Base-by-base conservation (phyloP, 441 rosid species). In the Macaranga tanarius region DNA sequence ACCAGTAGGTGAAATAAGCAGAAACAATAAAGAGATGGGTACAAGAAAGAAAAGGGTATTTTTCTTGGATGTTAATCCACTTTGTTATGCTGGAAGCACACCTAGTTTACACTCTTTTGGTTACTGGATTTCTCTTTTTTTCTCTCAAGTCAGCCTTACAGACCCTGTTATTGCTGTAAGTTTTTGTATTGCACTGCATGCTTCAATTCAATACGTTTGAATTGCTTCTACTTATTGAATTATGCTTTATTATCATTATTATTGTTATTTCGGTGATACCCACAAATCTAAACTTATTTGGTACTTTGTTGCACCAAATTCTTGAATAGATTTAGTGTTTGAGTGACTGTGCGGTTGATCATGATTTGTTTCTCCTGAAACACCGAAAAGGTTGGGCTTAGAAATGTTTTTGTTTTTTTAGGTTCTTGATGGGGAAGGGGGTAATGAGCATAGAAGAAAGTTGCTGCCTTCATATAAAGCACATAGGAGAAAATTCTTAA, bases 141-240 rank as follows among this genome's bases (percentile, higher is more conserved):
- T 93, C 80, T 80, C 87, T 67, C 89, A 84, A 84, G 97, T 94
- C 79, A 87, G 88, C 87, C 88, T 79, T 67, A 76, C 54, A 13
- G 97, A 90, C 81, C 97, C 97, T 62, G 91, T 94, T 57, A 86
- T 94, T 68, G 96, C 96, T 62, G 97, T 94, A 84, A 86, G 82
- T 25, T 1, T 7, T 13, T 17, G 4, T 10, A 44, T 17, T 10
- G 0, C 12, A 17, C 5, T 19, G 16, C 16, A 3, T 19, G 26
- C 19, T 11, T 58, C 56, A 10, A 56, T 69, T 69, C 59, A 45
- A 13, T 19, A 17, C 38, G 5, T 5, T 40, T 54, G 12, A 38
- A 54, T 42, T 50, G 40, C 9, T 26, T 54, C 64, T 69, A 11
- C 26, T 20, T 66, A 20, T 66, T 66, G 6, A 4, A n/a, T 7